Evolutionary conservation across 2,329 filamentous ascomycete genomes (phyloP).

Genomic region (Trichoderma harzianum): DNA sequence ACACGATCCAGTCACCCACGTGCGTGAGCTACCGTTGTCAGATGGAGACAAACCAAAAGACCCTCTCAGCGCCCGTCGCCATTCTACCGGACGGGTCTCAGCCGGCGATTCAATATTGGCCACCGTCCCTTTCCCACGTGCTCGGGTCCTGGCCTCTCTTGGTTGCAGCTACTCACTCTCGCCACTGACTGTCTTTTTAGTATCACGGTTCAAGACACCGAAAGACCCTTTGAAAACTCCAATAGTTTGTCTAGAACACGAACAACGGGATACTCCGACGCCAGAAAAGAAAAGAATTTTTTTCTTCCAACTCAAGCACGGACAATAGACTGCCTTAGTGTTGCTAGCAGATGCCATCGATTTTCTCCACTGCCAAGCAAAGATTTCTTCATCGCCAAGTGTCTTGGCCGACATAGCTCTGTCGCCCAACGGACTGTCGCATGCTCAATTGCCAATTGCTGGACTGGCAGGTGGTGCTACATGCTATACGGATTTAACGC

Average conservation of each 20-base stretch:
- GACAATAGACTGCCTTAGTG: background rate
- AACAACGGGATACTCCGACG: background rate
- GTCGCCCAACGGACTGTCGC: background rate
- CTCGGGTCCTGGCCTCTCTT: background rate
- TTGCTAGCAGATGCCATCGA: background rate
- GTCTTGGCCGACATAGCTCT: background rate
- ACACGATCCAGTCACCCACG: conserved; percentile 2
- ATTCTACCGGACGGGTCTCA: background rate
- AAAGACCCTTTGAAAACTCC: background rate
- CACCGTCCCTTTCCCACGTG: background rate
- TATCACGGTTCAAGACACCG: background rate
- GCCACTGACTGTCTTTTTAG: background rate
- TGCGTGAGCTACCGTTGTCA: background rate
- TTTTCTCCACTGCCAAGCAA: background rate
- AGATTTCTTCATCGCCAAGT: conserved; percentile 1
- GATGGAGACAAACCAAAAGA: conserved; percentile 3
- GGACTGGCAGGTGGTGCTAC: background rate
- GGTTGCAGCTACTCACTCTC: background rate
- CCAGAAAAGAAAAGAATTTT: background rate
- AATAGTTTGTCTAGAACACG: background rate
- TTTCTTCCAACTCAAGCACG: background rate
- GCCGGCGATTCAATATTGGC: background rate
- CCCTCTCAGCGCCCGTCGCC: background rate
- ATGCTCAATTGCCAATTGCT: background rate
- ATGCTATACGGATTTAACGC: background rate